phyloP scores from a whole-genome alignment of 2,329 filamentous ascomycete species.

The Bisporella sp. region DNA sequence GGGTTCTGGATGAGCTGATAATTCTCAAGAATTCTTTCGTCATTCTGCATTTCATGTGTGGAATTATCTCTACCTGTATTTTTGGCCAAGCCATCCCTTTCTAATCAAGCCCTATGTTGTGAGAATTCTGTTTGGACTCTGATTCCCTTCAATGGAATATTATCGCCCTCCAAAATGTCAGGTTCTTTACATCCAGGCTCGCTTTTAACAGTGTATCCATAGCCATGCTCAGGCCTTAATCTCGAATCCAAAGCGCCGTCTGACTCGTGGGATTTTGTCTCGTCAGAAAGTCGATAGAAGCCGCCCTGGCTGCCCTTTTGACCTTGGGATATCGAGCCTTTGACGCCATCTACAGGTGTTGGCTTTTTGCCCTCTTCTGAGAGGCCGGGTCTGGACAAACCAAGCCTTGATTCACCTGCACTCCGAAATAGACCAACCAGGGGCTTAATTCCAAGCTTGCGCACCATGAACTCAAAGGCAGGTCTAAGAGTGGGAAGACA shows the following conservation, averaged over 20 bases:
- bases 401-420: neutral
- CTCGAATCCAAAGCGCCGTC: neutral
- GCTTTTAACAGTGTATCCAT: constrained; percentile 21
- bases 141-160: constrained; percentile 33
- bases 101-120: constrained; percentile 6
- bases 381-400: neutral
- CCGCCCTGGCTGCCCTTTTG: constrained; percentile 1
- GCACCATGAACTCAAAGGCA: constrained; percentile 1
- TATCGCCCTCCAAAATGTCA: constrained; percentile 28
- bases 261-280: neutral
- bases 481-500: constrained; percentile 46
- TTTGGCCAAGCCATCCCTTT: too few relatives aligned
- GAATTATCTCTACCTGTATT: too few relatives aligned
- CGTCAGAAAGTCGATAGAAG: constrained; percentile 3
- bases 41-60: too few relatives aligned
- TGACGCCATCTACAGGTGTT: neutral
- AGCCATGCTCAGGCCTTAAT: constrained; percentile 3
- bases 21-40: too few relatives aligned
- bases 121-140: constrained; percentile 32
- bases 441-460: constrained; percentile 1
- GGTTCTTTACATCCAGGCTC: constrained; percentile 21
- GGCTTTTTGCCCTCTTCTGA: neutral
- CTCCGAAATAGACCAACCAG: neutral
- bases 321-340: neutral
- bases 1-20: too few relatives aligned